These are phyloP conservation scores for Globisporangium nunn DNA, from an alignment of 352 stramenopile species.

Conservation along the genomic window DNA sequence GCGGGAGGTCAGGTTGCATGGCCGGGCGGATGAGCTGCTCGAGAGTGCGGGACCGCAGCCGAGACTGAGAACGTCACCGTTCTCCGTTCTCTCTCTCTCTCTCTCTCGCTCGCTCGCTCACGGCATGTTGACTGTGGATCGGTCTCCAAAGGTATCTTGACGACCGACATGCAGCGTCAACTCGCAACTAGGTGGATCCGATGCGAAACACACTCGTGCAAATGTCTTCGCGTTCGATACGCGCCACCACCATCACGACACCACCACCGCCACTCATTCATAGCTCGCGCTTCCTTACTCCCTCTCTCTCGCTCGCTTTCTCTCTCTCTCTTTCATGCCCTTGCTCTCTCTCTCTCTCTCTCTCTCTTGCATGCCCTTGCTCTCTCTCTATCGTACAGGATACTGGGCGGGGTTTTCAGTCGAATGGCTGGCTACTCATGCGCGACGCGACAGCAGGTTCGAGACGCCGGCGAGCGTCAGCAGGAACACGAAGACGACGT, in stretches of 20 bases:
- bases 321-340: no score
- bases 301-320: neutral
- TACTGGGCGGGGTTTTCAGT: neutral
- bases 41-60: no score
- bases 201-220: neutral
- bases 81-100: no score
- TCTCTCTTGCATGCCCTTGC: neutral
- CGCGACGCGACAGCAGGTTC: constrained; percentile 12
- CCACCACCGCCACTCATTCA: neutral
- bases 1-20: neutral
- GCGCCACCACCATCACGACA: neutral
- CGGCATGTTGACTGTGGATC: neutral
- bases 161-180: neutral
- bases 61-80: neutral
- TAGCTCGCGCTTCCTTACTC: neutral
- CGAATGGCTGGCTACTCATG: neutral
- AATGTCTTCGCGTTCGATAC: neutral
- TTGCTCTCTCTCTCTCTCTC: neutral
- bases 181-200: neutral
- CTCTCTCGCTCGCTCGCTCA: neutral
- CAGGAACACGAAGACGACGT: constrained; percentile 23
- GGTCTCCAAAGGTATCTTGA: no score
- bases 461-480: constrained; percentile 23
- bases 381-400: neutral
- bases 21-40: no score